These are phyloP conservation scores for Colletotrichum gigasporum DNA, from an alignment of 2,329 filamentous ascomycete species.

Conservation along the genomic window DNA sequence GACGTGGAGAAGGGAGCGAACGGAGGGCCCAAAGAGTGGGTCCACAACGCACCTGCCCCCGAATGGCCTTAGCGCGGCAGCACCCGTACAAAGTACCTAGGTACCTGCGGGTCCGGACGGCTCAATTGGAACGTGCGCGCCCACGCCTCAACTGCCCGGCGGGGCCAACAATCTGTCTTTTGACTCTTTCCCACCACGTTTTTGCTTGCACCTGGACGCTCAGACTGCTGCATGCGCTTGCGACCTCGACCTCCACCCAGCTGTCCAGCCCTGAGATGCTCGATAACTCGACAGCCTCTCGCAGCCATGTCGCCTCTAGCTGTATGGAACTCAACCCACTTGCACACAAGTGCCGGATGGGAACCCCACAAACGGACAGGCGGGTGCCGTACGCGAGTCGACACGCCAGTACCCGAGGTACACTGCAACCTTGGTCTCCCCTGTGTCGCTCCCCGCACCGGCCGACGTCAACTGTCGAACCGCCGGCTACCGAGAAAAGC, in stretches of 20 bases:
- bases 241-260: neutral
- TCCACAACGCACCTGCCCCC: neutral
- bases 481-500: constrained; percentile 14
- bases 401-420: neutral
- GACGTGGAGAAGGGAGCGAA: neutral
- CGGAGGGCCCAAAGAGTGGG: constrained; percentile 1
- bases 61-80: constrained; percentile 7
- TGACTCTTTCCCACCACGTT: constrained; percentile 13
- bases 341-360: constrained; percentile 2
- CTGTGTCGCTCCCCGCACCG: constrained; percentile 7
- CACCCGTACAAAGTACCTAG: neutral
- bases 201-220: neutral
- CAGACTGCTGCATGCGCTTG: neutral
- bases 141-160: neutral
- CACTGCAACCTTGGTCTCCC: neutral
- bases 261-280: neutral
- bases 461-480: neutral
- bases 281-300: neutral
- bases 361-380: constrained; percentile 29
- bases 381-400: neutral
- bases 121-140: constrained; percentile 14
- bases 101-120: constrained; percentile 10
- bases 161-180: constrained; percentile 11
- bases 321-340: neutral
- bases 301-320: neutral